Evolutionary conservation across 1,284 basidiomycete genomes (phyloP), one percentile per base, ranked within the genome.

Genomic region (Boletellus deceptivus): DNA sequence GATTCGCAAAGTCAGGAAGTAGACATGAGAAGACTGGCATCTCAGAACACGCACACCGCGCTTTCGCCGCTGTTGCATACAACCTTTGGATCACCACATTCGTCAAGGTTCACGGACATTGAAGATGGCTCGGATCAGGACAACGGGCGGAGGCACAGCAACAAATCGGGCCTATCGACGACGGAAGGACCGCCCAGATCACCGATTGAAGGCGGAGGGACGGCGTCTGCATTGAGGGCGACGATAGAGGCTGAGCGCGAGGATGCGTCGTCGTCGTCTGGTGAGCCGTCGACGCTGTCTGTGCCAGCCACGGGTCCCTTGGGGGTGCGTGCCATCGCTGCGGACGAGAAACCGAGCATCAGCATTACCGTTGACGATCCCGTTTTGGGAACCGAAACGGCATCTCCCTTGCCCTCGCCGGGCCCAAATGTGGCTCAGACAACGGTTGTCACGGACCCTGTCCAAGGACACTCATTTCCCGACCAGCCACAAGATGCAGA

Each of bases 31-130:
- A 43, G 46, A 38, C 14, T 57, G 36, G 36, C 45, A 18, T 49
- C 45, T 18, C 6, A 38, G 33, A 43, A 53, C 39, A 4, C 14
- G 22, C 46, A 55, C 46, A 20, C 13, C 25, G 35, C 55, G 38
- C 40, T 59, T 2, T 81, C 80, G 4, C 80, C 80, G 0, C 61
- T 81, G 4, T 64, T 82, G 14, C 77, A 80, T 55, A 75, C 79
- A n/a, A 72, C 69, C 2, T 83, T 81, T 70, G 74, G 71, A 9
- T 77, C 78, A 5, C 75, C 77, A 0, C 57, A 70, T 40, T 71
- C 74, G 2, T 76, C 77, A 4, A 67, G 73, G 46, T 64, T 57
- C 46, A 61, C 64, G 29, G 64, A 69, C 17, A 16, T 49, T 8
- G 65, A 65, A 36, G 64, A 65, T 14, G 60, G 56, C 27, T 63